Percentiles rank a stretch among this genome's conserved stretches.
Conservation (phyloP, 805 yeast species). For the Ogataea trehaloabstinens region DNA sequence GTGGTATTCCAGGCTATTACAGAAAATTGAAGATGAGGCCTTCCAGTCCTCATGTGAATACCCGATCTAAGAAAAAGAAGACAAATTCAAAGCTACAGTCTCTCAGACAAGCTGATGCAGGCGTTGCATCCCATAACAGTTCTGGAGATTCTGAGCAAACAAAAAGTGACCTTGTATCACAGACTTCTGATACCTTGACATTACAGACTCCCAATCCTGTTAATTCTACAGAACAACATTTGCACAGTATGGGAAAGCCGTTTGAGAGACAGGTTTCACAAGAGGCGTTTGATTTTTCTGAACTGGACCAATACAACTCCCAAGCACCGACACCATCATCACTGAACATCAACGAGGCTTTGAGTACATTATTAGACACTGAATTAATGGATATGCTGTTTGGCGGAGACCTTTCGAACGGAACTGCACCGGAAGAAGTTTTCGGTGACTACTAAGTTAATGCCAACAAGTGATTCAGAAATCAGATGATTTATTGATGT, state of each 20-base stretch:
- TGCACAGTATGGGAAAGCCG: neutral
- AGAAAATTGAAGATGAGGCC: constrained; percentile 21
- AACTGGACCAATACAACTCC: constrained; percentile 3
- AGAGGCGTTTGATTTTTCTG: neutral
- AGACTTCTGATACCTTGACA: neutral
- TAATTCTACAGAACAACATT: neutral
- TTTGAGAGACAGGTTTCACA: neutral
- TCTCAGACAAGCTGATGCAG: neutral
- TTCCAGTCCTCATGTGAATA: constrained; percentile 2
- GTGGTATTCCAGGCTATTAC: constrained; percentile 31
- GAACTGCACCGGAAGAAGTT: no score
- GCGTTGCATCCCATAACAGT: neutral
- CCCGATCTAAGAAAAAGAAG: constrained; percentile 4
- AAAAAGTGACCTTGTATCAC: neutral
- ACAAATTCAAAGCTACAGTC: constrained; percentile 1
- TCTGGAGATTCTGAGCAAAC: neutral
- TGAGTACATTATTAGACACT: constrained; percentile 28
- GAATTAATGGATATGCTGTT: constrained; percentile 33
- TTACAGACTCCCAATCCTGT: neutral
- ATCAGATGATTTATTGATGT: neutral
- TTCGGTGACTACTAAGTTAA: no score
- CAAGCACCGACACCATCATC: constrained; percentile 8
- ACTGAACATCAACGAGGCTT: constrained; percentile 26
- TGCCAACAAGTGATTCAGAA: neutral
- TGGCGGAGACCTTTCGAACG: constrained; percentile 28